These are phyloP conservation scores for Vitis hybrid DNA, from an alignment of 177 flowering plant species.

Conservation along the genomic window DNA sequence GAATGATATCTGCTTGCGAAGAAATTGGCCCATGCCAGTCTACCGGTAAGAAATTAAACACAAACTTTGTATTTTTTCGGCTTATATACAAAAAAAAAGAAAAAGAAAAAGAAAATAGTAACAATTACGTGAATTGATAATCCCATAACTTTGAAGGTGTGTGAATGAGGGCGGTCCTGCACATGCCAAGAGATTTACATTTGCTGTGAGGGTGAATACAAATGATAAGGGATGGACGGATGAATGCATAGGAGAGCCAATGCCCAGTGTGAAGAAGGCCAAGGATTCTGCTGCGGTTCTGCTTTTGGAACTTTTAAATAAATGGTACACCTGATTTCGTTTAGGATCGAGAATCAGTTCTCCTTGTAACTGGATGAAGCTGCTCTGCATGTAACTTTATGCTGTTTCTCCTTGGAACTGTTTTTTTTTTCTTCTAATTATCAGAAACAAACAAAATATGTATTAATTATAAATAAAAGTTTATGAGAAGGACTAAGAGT, in stretches of 20 bases:
- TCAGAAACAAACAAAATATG: too few relatives aligned
- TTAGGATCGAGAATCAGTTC: background rate
- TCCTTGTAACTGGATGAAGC: too few relatives aligned
- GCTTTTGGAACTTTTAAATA: conserved; percentile 74
- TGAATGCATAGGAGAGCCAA: conserved; percentile 95
- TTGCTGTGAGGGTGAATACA: conserved; percentile 84
- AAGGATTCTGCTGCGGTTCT: conserved; percentile 94
- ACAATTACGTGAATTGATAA: background rate
- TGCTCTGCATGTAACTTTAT: too few relatives aligned
- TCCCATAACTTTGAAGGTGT: conserved; percentile 50
- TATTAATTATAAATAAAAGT: too few relatives aligned
- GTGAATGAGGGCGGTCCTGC: conserved; percentile 96
- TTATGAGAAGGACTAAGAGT: too few relatives aligned
- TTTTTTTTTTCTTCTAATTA: too few relatives aligned
- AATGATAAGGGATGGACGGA: conserved; percentile 89
- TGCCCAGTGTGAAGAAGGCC: conserved; percentile 99
- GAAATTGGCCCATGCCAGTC: conserved; percentile 98
- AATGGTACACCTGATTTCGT: conserved; percentile 44
- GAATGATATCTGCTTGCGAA: conserved; percentile 89
- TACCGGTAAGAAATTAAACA: conserved; percentile 53
- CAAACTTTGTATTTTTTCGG: background rate
- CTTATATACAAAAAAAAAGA: too few relatives aligned
- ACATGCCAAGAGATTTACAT: conserved; percentile 95
- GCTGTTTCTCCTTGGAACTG: too few relatives aligned
- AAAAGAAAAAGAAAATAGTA: too few relatives aligned